phyloP scores from a whole-genome alignment of 208 protist genomes.

The Crithidia acanthocephali region DNA sequence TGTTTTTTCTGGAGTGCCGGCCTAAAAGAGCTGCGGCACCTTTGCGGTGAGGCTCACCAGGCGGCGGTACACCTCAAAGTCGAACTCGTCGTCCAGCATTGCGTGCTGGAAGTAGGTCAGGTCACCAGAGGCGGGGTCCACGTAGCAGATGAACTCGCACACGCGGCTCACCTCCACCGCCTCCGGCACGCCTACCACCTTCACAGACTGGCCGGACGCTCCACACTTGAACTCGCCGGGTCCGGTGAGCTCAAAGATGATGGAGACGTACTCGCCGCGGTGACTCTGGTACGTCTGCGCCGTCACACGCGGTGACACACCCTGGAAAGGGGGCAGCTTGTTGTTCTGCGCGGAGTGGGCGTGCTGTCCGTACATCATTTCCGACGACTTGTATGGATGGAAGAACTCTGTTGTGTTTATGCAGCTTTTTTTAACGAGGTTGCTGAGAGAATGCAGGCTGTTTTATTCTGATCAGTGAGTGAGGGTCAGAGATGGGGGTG shows the following conservation, averaged over 20 bases:
- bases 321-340: conserved; percentile 77
- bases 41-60: conserved; percentile 78
- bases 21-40: conserved; percentile 87
- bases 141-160: conserved; percentile 92
- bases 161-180: conserved; percentile 84
- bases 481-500: not conserved
- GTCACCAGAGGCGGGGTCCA: conserved; percentile 73
- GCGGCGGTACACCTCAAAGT: conserved; percentile 88
- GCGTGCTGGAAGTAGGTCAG: conserved; percentile 86
- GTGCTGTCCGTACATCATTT: conserved; percentile 34
- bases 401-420: no score
- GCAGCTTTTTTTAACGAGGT: not conserved
- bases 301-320: conserved; percentile 86
- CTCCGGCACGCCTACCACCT: conserved; percentile 68
- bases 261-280: conserved; percentile 87
- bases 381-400: not conserved
- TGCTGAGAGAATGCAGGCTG: not conserved
- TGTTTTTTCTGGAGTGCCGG: not conserved
- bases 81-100: conserved; percentile 90
- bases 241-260: conserved; percentile 81
- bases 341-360: conserved; percentile 20
- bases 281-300: conserved; percentile 63
- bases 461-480: not conserved
- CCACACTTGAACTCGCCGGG: conserved; percentile 76
- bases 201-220: conserved; percentile 62